Evolutionary conservation across 345 rosid genomes (phyloP).

Genomic region (Lumnitzera littorea): DNA sequence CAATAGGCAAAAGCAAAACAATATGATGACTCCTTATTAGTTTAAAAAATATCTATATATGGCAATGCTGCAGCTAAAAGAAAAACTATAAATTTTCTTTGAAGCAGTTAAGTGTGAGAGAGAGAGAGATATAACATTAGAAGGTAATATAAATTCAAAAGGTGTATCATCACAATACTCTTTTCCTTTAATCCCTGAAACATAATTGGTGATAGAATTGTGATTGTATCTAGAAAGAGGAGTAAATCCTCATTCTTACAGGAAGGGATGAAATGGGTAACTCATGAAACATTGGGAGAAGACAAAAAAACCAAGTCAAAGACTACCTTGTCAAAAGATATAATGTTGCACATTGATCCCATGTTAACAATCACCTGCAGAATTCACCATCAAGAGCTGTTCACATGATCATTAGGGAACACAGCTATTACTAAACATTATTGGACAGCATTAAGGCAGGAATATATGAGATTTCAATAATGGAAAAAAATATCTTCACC

Average conservation of each 20-base stretch:
- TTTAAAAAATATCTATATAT: neutral
- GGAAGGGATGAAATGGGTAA: neutral
- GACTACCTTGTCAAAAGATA: conserved; percentile 75
- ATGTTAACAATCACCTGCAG: conserved; percentile 71
- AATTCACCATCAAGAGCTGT: conserved; percentile 1
- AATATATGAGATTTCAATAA: too few species aligned
- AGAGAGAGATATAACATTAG: too few species aligned
- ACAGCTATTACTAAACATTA: neutral
- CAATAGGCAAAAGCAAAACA: neutral
- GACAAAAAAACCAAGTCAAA: neutral
- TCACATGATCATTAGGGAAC: neutral
- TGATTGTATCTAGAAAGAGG: too few species aligned
- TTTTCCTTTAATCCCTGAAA: too few species aligned
- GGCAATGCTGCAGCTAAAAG: neutral
- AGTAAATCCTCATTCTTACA: too few species aligned
- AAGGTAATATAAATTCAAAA: too few species aligned
- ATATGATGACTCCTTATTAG: neutral
- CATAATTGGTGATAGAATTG: too few species aligned
- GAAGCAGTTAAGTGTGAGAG: too few species aligned
- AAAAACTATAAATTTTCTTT: too few species aligned
- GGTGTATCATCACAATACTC: too few species aligned
- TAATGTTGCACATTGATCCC: conserved; percentile 68
- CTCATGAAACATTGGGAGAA: neutral
- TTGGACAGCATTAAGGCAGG: neutral
- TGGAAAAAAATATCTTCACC: too few species aligned